Evolutionary conservation across 2,329 filamentous ascomycete genomes (phyloP).

Genomic region (Alternaria solani): DNA sequence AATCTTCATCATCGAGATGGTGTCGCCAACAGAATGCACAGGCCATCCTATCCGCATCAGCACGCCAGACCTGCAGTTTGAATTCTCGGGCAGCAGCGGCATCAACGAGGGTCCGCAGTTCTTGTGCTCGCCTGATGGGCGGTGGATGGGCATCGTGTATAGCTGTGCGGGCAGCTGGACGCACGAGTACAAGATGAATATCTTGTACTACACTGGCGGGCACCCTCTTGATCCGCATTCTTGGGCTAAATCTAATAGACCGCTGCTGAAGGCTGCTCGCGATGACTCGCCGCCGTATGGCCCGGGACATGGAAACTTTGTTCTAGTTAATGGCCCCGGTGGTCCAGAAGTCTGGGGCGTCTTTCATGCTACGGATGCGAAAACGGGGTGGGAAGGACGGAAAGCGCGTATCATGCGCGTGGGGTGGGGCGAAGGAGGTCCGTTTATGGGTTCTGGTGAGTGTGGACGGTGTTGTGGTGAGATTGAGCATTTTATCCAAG

Average conservation of each 20-base stretch:
- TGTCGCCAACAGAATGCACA: conserved; percentile 46
- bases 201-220: conserved; percentile 52
- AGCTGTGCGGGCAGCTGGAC: conserved; percentile 58
- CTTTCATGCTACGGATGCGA: conserved; percentile 57
- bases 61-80: conserved; percentile 52
- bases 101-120: conserved; percentile 58
- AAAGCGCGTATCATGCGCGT: conserved; percentile 57
- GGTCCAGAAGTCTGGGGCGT: conserved; percentile 54
- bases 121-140: conserved; percentile 45
- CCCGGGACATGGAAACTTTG: conserved; percentile 57
- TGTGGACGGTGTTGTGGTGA: conserved; percentile 47
- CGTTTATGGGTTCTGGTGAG: conserved; percentile 54
- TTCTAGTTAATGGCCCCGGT: conserved; percentile 45
- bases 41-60: conserved; percentile 52
- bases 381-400: conserved; percentile 56
- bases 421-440: conserved; percentile 47
- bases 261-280: conserved; percentile 49
- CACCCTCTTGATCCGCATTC: conserved; percentile 49
- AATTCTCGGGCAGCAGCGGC: conserved; percentile 50
- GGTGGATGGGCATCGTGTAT: conserved; percentile 57
- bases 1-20: conserved; percentile 54
- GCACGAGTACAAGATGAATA: conserved; percentile 59
- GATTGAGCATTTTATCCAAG: conserved; percentile 43
- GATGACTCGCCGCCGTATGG: conserved; percentile 54
- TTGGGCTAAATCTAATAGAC: conserved; percentile 52